Base-by-base conservation (phyloP, 2,329 filamentous ascomycete genomes). In the Aspergillus sclerotialis region DNA sequence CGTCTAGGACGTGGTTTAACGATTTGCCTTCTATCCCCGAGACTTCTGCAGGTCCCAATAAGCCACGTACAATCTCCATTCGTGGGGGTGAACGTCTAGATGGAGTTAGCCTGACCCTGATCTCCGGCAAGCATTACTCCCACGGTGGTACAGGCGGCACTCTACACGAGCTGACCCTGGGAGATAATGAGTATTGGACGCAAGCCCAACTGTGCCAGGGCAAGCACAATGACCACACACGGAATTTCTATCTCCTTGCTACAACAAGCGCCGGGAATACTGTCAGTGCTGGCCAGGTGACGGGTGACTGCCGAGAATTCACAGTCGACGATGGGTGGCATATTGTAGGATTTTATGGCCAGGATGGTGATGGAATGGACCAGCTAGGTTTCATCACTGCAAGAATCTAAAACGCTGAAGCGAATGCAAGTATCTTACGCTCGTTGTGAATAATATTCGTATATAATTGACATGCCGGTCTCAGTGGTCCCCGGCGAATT, bases 131-230 rank as follows among this genome's bases (percentile, higher is more conserved):
- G 1, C 52, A 43, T 0, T 57, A 77, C 26, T 52, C 54, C 1
- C 75, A 79, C 45, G 76, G 76, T 29, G 75, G 75, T 12, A 62
- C 53, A 0, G 75, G 74, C 17, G 75, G 75, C 8, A 59, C 53
- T 0, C 54, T 48, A 4, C 45, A 49, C 3, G 58, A 60, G 4
- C 59, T 79, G 31, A 58, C 56, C 0, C 62, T 78, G n/a, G 64
- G 32, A 1, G 41, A 46, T 2, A 56, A 56, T 11, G 76, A 80
- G 52, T 65, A 56, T 45, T 72, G 75, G 65, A 65, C 60, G 1
- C 45, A 52, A 16, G 71, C 70, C 0, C 55, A 60, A 33, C 53
- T 78, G 9, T 79, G 75, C 55, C 61, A 68, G 43, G 75, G 65
- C 10, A 48, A 69, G 47, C 63, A 68, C 44, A 55, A 63, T 38